Conservation (phyloP, 352 stramenopile species). For the Phytophthora nicotianae region DNA sequence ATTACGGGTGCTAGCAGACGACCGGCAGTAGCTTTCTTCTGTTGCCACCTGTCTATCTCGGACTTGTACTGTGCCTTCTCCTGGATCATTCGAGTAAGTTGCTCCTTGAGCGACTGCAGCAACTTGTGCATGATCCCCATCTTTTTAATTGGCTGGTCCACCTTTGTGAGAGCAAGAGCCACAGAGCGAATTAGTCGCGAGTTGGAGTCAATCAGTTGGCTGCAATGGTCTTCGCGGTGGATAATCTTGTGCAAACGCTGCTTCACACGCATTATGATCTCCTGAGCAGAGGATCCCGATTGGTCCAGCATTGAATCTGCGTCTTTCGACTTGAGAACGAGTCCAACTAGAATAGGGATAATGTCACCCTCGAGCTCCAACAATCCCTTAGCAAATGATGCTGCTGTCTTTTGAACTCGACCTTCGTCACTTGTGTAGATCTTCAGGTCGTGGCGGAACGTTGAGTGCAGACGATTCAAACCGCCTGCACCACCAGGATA, state of each 20-base stretch:
- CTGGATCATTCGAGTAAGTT: slow-evolving; percentile 80
- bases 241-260: slow-evolving; percentile 89
- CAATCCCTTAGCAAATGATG: slow-evolving; percentile 98
- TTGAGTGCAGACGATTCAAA: slow-evolving; percentile 98
- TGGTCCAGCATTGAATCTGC: slow-evolving; percentile 98
- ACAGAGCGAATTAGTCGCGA: slow-evolving; percentile 85
- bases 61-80: slow-evolving; percentile 74
- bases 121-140: slow-evolving; percentile 91
- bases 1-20: slow-evolving; percentile 41
- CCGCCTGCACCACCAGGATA: slow-evolving; percentile 93
- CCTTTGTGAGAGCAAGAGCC: slow-evolving; percentile 70
- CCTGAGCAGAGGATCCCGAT: slow-evolving; percentile 94
- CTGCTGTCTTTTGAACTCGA: slow-evolving; percentile 99
- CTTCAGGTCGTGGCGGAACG: slow-evolving; percentile 99
- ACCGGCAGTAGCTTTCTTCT: slow-evolving; percentile 46
- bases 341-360: slow-evolving; percentile 98
- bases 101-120: slow-evolving; percentile 94
- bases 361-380: slow-evolving; percentile 99
- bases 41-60: slow-evolving; percentile 50
- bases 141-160: slow-evolving; percentile 95
- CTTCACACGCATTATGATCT: slow-evolving; percentile 91
- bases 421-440: slow-evolving; percentile 99
- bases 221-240: slow-evolving; percentile 82
- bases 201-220: slow-evolving; percentile 75
- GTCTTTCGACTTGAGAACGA: slow-evolving; percentile 91